phyloP scores from a whole-genome alignment of 768 basidiomycete genomes.

The Boletus edulis region DNA sequence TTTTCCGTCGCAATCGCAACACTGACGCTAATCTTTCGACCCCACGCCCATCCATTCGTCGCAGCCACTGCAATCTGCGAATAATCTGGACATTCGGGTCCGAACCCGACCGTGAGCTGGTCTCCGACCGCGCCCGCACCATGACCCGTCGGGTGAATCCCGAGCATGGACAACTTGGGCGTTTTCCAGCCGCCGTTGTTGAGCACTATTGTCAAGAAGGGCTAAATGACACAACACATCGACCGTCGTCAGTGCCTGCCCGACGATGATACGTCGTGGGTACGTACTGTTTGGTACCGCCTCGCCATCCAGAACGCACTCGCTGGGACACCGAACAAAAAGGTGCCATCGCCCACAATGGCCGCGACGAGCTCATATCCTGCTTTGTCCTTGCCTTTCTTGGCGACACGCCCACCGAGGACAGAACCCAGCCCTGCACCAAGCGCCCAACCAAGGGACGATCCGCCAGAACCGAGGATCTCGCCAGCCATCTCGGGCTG shows the following conservation, averaged over 20 bases:
- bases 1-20: slow-evolving; percentile 12
- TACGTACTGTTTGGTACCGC: slow-evolving; percentile 59
- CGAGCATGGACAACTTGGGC: slow-evolving; percentile 62
- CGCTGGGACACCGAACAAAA: slow-evolving; percentile 62
- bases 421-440: slow-evolving; percentile 62
- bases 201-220: slow-evolving; percentile 66
- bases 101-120: slow-evolving; percentile 61
- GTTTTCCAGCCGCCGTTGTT: slow-evolving; percentile 76
- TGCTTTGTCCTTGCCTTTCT: slow-evolving; percentile 18
- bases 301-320: slow-evolving; percentile 74
- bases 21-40: slow-evolving; percentile 35
- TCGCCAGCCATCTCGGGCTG: slow-evolving; percentile 48
- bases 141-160: slow-evolving; percentile 57
- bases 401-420: slow-evolving; percentile 39
- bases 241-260: too few species aligned
- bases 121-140: slow-evolving; percentile 45
- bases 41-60: slow-evolving; percentile 67
- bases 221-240: slow-evolving; percentile 35
- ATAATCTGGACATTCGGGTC: slow-evolving; percentile 60
- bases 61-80: slow-evolving; percentile 63
- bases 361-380: slow-evolving; percentile 53
- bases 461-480: slow-evolving; percentile 57
- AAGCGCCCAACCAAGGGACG: slow-evolving; percentile 66
- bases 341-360: slow-evolving; percentile 71
- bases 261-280: background rate